Base-by-base conservation (phyloP, 805 yeast genomes). In the Isabelozyma pseudorhagii region DNA sequence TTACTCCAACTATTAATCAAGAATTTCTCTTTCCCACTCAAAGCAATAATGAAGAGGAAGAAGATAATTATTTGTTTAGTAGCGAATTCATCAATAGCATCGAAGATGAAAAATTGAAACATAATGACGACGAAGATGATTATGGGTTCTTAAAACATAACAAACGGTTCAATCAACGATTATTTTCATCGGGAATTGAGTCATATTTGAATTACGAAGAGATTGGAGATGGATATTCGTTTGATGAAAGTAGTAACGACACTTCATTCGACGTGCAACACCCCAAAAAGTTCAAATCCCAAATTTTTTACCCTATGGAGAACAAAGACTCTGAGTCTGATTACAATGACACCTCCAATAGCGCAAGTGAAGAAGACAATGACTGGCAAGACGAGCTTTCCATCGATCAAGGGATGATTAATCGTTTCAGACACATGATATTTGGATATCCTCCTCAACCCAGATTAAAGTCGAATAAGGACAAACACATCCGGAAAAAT, bases 241-340 rank as follows among this genome's bases (percentile, higher is more conserved):
- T 51, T 14, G 45, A 15, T 28, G 43, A 27, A 31, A 48, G 42
- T 13, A 55, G 49, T 42, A 11, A 13, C 8, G 53, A 50, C 9
- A 36, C 46, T 15, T 46, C 47, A n/a, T 41, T 15, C 38, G 46
- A n/a, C 46, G 31, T 45, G 41, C 58, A 52, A 31, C 57, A 54
- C 31, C 52, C 65, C 18, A 71, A 69, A 57, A 72, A 72, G 54
- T 67, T 57, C 56, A 66, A 66, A 50, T 71, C 75, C 25, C 75
- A 70, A 56, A 65, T 69, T 2, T 68, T 68, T 49, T 40, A 45
- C 48, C 43, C 36, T 46, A 31, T 43, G 50, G 48, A 38, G 40
- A 38, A 31, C 4, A 31, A 31, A 4, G 36, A 31, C 10, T 31
- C 36, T 45, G 46, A 21, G 46, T 44, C 45, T 25, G 36, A 31